A percentile compares a stretch with the other conserved stretches of the same genome.
These are phyloP conservation scores for Brasenia schreberi DNA, from an alignment of 164 flowering plant genomes.

Conservation along the genomic window DNA sequence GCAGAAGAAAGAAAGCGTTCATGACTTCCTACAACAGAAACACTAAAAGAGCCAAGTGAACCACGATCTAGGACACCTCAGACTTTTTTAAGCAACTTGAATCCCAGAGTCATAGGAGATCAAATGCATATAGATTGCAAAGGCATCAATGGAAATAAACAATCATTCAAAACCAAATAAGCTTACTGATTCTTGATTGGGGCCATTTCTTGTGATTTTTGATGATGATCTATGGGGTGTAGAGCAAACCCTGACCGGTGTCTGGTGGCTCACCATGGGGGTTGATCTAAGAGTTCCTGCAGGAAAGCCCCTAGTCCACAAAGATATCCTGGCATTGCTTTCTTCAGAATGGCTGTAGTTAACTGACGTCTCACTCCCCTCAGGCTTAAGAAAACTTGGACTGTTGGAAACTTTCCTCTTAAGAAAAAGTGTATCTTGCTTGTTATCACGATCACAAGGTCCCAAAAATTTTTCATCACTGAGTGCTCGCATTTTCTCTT, in stretches of 20 bases:
- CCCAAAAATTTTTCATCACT: slow-evolving; percentile 52
- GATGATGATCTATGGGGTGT: background rate
- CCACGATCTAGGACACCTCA: no score
- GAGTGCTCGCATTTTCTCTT: slow-evolving; percentile 38
- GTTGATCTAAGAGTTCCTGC: background rate
- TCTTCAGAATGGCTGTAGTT: background rate
- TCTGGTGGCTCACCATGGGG: background rate
- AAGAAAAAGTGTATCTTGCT: slow-evolving; percentile 37
- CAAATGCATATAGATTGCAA: no score
- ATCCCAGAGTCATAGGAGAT: no score
- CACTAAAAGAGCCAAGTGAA: no score
- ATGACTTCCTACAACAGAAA: no score
- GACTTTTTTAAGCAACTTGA: no score
- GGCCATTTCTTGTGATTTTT: background rate
- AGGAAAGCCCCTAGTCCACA: background rate
- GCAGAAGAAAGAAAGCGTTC: background rate
- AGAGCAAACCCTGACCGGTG: background rate
- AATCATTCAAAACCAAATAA: no score
- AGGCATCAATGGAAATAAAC: no score
- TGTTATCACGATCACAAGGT: slow-evolving; percentile 56
- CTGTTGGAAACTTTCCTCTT: slow-evolving; percentile 23
- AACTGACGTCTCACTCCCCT: slow-evolving; percentile 21
- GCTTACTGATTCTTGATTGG: no score
- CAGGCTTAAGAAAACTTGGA: slow-evolving; percentile 20
- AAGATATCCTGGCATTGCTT: background rate